These are phyloP conservation scores for Suhomyces bribrorum DNA, from an alignment of 1,139 yeast species.

Conservation along the genomic window DNA sequence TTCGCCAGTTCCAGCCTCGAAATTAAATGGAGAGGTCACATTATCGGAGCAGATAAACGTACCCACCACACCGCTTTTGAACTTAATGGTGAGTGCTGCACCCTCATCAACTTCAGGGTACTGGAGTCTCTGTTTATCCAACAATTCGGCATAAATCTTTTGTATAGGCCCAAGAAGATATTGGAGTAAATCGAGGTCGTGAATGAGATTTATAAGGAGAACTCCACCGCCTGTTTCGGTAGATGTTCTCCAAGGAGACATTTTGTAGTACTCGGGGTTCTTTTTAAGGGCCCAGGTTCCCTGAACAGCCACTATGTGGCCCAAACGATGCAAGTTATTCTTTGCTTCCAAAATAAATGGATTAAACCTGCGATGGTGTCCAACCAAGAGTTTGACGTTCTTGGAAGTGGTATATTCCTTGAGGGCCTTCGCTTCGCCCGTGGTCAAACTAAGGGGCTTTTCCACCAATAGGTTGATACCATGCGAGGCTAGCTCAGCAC, in stretches of 20 bases:
- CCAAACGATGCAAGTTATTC: constrained; percentile 30
- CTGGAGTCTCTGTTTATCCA: constrained; percentile 32
- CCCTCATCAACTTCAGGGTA: constrained; percentile 43
- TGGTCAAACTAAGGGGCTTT: constrained; percentile 37
- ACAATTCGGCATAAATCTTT: constrained; percentile 39
- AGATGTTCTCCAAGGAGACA: constrained; percentile 40
- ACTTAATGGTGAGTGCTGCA: constrained; percentile 36
- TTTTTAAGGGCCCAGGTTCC: constrained; percentile 43
- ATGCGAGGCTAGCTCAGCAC: constrained; percentile 33
- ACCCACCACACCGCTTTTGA: constrained; percentile 37
- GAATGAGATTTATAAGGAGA: constrained; percentile 40
- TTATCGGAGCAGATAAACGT: constrained; percentile 44
- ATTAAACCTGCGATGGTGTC: constrained; percentile 45
- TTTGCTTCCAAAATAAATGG: constrained; percentile 40
- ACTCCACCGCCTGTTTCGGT: constrained; percentile 41
- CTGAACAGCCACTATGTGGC: constrained; percentile 38
- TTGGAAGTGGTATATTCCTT: constrained; percentile 24
- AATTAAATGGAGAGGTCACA: constrained; percentile 41
- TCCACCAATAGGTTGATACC: constrained; percentile 41
- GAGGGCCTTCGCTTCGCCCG: constrained; percentile 35
- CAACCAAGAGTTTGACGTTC: constrained; percentile 35
- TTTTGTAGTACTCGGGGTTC: constrained; percentile 32
- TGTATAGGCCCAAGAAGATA: constrained; percentile 42
- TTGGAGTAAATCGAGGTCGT: constrained; percentile 42
- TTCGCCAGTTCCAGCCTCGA: constrained; percentile 45